A percentile compares a stretch with the other conserved stretches of the same genome.
Evolutionary conservation across 345 rosid genomes (phyloP).

Genomic region (Balakata baccata): DNA sequence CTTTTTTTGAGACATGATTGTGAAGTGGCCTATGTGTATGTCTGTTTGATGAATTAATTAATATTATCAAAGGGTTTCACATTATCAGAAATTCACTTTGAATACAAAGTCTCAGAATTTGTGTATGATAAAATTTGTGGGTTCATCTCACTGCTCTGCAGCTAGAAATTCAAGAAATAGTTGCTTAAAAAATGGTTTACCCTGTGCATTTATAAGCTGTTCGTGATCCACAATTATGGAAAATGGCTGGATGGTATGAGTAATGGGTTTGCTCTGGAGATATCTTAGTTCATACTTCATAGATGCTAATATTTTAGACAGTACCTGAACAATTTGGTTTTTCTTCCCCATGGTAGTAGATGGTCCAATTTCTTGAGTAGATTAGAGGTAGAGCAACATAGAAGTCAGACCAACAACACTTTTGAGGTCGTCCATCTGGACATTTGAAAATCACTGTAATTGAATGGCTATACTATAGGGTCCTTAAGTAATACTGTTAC

Average conservation of each 20-base stretch:
- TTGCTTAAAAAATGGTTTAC: no score
- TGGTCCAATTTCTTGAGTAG: no score
- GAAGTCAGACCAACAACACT: no score
- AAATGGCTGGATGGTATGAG: background rate
- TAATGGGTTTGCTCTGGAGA: background rate
- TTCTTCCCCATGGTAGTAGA: background rate
- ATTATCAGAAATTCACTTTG: background rate
- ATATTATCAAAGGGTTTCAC: background rate
- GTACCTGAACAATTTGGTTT: background rate
- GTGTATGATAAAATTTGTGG: background rate
- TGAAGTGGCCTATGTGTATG: background rate
- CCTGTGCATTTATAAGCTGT: background rate
- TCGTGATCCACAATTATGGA: background rate
- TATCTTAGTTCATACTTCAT: background rate
- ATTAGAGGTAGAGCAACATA: no score
- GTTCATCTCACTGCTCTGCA: background rate
- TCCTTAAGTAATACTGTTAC: no score
- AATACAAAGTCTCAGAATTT: background rate
- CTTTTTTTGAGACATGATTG: background rate
- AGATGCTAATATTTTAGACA: background rate
- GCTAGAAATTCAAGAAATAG: background rate
- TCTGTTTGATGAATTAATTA: background rate
- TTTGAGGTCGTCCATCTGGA: no score
- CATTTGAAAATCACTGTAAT: no score
- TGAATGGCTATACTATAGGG: no score